A percentile compares a stretch with the other conserved stretches of the same genome.
These are phyloP conservation scores for Trichoderma sp. DNA, from an alignment of 2,329 filamentous ascomycete species.

Conservation along the genomic window DNA sequence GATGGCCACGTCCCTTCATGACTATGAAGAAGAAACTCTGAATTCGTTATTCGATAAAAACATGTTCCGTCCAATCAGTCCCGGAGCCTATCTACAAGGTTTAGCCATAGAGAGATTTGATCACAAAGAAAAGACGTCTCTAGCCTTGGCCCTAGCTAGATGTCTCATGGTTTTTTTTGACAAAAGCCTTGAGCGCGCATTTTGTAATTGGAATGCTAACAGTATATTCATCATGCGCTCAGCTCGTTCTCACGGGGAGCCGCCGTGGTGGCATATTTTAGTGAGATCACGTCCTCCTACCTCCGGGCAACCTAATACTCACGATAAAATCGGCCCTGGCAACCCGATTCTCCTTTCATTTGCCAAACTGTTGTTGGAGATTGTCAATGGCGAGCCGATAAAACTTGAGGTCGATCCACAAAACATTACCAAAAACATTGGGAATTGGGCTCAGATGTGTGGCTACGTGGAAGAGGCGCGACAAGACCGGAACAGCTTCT, in stretches of 20 bases:
- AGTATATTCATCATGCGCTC: slow-evolving; percentile 14
- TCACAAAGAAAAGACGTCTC: slow-evolving; percentile 7
- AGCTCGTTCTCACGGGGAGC: background rate
- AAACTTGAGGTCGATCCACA: background rate
- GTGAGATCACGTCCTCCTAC: background rate
- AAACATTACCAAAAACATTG: background rate
- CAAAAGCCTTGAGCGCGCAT: slow-evolving; percentile 13
- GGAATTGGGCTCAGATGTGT: slow-evolving; percentile 16
- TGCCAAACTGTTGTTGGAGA: slow-evolving; percentile 16
- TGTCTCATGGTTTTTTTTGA: slow-evolving; percentile 20
- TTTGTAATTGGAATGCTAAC: slow-evolving; percentile 3
- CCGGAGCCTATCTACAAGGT: background rate
- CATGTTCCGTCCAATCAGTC: slow-evolving; percentile 4
- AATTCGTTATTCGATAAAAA: slow-evolving; percentile 12
- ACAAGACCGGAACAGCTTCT: slow-evolving; percentile 16
- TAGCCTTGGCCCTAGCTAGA: slow-evolving; percentile 9
- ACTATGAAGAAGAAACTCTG: slow-evolving; percentile 12
- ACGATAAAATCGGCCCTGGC: background rate
- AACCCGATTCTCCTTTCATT: slow-evolving; percentile 19
- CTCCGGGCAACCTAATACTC: background rate
- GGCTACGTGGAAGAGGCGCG: background rate
- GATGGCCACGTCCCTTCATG: background rate
- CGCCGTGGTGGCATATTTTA: background rate
- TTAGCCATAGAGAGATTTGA: slow-evolving; percentile 6
- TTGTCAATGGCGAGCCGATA: slow-evolving; percentile 15